phyloP scores from a whole-genome alignment of 768 basidiomycete species.

The Serendipita sp. region DNA sequence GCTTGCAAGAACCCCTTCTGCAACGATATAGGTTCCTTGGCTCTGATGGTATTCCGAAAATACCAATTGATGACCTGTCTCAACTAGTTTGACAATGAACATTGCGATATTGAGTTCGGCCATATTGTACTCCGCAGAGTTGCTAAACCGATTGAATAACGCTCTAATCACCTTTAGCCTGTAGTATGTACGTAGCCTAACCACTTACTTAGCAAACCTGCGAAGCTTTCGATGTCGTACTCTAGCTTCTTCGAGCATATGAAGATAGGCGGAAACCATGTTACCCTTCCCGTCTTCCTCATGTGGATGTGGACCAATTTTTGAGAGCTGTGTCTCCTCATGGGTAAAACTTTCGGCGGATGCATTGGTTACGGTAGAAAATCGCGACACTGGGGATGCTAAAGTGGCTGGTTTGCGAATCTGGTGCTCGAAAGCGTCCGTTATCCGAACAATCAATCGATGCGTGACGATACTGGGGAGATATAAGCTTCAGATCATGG shows the following conservation, averaged over 20 bases:
- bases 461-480: conserved; percentile 68
- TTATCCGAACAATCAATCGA: conserved; percentile 81
- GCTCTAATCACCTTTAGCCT: conserved; percentile 27
- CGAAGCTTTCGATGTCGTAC: conserved; percentile 87
- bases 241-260: conserved; percentile 84
- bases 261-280: conserved; percentile 58
- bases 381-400: background rate
- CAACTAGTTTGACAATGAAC: conserved; percentile 66
- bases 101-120: conserved; percentile 56
- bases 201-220: conserved; percentile 67
- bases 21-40: conserved; percentile 86
- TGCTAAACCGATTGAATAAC: conserved; percentile 75
- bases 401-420: conserved; percentile 24
- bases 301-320: background rate
- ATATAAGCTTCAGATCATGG: background rate
- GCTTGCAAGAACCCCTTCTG: conserved; percentile 58
- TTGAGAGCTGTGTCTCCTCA: background rate
- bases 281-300: background rate
- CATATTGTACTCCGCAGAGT: conserved; percentile 80
- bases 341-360: conserved; percentile 3
- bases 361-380: conserved; percentile 9
- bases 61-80: conserved; percentile 84
- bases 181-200: background rate
- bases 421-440: conserved; percentile 90
- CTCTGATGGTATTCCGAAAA: conserved; percentile 78